Base-by-base conservation (phyloP, 2,329 filamentous ascomycete genomes). In the Leptodontidium sp. region DNA sequence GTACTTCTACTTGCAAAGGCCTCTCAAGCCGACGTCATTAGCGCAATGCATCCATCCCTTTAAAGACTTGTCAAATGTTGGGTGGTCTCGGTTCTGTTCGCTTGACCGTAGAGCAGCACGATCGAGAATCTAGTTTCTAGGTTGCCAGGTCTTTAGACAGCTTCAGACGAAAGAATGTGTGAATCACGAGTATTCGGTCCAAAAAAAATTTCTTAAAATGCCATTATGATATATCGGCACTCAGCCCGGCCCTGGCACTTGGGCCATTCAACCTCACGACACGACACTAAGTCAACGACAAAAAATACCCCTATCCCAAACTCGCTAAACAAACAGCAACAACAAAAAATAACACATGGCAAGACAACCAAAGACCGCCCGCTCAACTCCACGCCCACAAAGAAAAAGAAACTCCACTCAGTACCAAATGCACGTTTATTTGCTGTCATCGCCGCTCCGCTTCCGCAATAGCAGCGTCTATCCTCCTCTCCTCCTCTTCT, bases 401-500 rank as follows among this genome's bases (percentile, higher is more conserved):
- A 17, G 14, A n/a, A 43, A 32, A 38, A 15, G 21, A 43, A n/a
- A 11, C 24, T n/a, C 47, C 50, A 55, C 38, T 6, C 6, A 32
- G 29, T 52, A 40, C 11, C 45, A n/a, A 14, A 32, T 11, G 29
- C 29, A 50, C n/a, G 35, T 9, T 21, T 21, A 21, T 21, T 24
- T 58, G 38, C 21, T 68, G 55, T 49, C 53, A 66, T 65, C 70
- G 61, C 47, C 72, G 61, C 26, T 67, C 75, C 21, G 75, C 73
- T 38, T 74, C 75, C 52, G 74, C 75, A 64, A 77, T 77, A 40
- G 75, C 75, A 50, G 71, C 72, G 66, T 77, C 75, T 24, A 77
- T 77, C 61, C 72, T 74, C 66, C 75, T 71, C 71, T 78, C 76
- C 57, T 77, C 76, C 26, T 78, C 76, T 47, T 77, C 76, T 59